Conservation (phyloP, 768 basidiomycete genomes). For the Mycena polygramma region DNA sequence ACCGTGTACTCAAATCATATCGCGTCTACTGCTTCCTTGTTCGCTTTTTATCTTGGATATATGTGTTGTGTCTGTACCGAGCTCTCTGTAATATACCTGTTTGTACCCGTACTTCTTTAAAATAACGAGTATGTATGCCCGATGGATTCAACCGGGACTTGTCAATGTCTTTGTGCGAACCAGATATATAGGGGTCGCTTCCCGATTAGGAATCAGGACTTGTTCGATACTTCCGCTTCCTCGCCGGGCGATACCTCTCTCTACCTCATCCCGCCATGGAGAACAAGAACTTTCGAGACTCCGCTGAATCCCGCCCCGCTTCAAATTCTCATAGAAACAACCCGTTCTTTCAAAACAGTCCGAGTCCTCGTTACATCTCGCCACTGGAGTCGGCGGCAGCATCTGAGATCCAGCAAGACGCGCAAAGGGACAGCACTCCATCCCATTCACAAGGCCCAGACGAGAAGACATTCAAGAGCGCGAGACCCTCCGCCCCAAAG, state of each 20-base stretch:
- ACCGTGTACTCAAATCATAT: neutral
- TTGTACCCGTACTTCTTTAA: slow-evolving; percentile 18
- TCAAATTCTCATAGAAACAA: slow-evolving; percentile 24
- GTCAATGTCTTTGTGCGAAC: neutral
- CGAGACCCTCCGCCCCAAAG: slow-evolving; percentile 8
- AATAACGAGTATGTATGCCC: slow-evolving; percentile 11
- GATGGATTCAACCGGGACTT: neutral
- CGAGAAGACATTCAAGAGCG: neutral
- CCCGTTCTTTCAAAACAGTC: slow-evolving; percentile 19
- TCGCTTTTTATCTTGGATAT: slow-evolving; percentile 26
- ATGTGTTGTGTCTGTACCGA: slow-evolving; percentile 23
- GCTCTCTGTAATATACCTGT: slow-evolving; percentile 30
- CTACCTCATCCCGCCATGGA: neutral
- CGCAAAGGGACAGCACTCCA: neutral
- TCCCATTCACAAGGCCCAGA: neutral
- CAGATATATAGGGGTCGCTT: neutral
- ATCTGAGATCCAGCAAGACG: slow-evolving; percentile 1
- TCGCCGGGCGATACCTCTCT: neutral
- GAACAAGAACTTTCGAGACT: neutral
- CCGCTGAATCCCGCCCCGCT: neutral
- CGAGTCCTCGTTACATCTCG: neutral
- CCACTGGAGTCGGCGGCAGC: slow-evolving; percentile 1
- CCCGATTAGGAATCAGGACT: neutral
- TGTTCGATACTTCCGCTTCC: neutral
- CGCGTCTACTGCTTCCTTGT: slow-evolving; percentile 7